Percentiles rank a stretch among this genome's conserved stretches.
phyloP scores from a whole-genome alignment of 768 basidiomycete genomes.

The Pulveroboletus sp. region DNA sequence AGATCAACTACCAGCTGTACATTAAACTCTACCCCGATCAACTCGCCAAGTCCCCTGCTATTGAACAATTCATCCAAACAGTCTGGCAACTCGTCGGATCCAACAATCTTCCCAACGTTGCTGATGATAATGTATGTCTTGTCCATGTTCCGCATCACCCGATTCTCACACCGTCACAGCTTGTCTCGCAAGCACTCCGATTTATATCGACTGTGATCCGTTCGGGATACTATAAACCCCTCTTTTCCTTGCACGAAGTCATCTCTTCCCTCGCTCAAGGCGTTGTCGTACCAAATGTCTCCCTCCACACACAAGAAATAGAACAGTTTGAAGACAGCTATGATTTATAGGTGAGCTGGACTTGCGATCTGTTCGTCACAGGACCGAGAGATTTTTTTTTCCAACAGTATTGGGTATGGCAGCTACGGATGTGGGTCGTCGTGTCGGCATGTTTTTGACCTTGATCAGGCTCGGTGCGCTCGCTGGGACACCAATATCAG shows the following conservation, averaged over 20 bases:
- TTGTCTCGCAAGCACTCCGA: constrained; percentile 86
- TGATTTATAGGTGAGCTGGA: too few species aligned
- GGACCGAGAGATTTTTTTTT: too few species aligned
- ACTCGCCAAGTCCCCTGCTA: constrained; percentile 57
- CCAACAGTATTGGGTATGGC: too few species aligned
- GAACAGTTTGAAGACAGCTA: constrained; percentile 90
- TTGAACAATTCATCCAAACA: constrained; percentile 74
- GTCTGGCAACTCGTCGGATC: constrained; percentile 85
- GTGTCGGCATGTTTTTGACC: too few species aligned
- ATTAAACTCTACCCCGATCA: constrained; percentile 83
- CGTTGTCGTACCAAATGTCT: constrained; percentile 92
- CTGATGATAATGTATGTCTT: constrained; percentile 69
- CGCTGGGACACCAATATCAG: too few species aligned
- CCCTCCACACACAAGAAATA: constrained; percentile 81
- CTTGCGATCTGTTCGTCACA: too few species aligned
- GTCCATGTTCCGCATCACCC: neutral
- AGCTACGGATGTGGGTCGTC: too few species aligned
- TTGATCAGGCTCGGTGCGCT: too few species aligned
- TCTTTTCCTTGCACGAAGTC: constrained; percentile 81
- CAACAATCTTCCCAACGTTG: constrained; percentile 65
- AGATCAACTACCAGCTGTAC: constrained; percentile 50
- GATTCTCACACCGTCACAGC: constrained; percentile 35
- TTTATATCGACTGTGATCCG: constrained; percentile 94
- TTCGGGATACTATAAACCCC: constrained; percentile 72
- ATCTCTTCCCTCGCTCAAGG: constrained; percentile 82